Base-by-base conservation (phyloP, 768 basidiomycete species). In the Melanogaster broomeanus region DNA sequence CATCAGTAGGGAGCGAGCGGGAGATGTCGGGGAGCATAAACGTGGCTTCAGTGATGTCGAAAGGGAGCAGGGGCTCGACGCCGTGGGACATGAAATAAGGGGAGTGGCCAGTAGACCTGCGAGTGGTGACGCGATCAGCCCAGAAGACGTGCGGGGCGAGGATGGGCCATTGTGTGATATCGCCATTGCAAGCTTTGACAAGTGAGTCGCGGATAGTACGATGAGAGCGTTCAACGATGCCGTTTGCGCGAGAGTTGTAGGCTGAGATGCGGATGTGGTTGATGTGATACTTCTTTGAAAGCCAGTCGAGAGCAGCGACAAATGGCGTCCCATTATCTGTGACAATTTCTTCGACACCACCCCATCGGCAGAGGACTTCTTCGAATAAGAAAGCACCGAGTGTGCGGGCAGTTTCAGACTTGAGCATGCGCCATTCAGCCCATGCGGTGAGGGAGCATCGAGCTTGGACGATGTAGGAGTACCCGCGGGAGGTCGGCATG, bases 241-340 rank as follows among this genome's bases (percentile, higher is more conserved):
- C 67, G n/a, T 79, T 78, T 0, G 73, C 72, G 2, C 60, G 65
- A 0, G 70, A 76, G 46, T 79, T 79, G 59, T 78, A 79, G 0
- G 68, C 58, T 0, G 69, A 74, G 3, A 79, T 76, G 0, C 61
- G 51, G 13, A 79, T 77, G 34, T 76, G 73, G 0, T 53, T 45
- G 16, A 79, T 75, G 9, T 52, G 45, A 40, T 73, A 73, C 24
- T 56, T 60, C 13, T 63, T 28, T 0, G 43, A 16, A 1, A 74
- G 60, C 41, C 56, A 57, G 1, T 59, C 37, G 3, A 70, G 48
- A 16, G 62, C 60, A 0, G 58, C 52, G 2, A 72, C 42, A 33
- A 72, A 66, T 0, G 64, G 64, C 0, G 66, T 52, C 0, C 72
- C 64, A 54, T 80, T 80, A 51, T 80, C 77, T 0, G 71, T 75